phyloP scores from a whole-genome alignment of 176 grass and related monocot species.

The Paspalum notatum region DNA sequence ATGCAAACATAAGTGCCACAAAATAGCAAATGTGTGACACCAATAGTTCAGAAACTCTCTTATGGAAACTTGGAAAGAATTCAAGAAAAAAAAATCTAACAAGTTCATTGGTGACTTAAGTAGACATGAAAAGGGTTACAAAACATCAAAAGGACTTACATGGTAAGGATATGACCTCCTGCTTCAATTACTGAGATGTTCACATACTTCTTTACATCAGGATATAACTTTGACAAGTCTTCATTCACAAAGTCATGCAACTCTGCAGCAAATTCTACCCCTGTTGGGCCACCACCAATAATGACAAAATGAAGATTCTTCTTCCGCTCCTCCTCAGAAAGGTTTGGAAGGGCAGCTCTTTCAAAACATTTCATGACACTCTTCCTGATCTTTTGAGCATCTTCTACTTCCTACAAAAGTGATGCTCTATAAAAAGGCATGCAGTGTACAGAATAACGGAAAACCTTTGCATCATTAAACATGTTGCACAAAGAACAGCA shows the following conservation, averaged over 20 bases:
- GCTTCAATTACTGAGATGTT: slow-evolving; percentile 93
- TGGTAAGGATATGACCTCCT: slow-evolving; percentile 89
- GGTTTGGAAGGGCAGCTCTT: slow-evolving; percentile 74
- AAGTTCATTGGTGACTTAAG: background rate
- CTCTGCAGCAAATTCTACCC: slow-evolving; percentile 99
- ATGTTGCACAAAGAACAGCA: background rate
- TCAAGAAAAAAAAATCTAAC: background rate
- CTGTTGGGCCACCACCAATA: slow-evolving; percentile 95
- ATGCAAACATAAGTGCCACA: background rate
- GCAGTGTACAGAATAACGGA: background rate
- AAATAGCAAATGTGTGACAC: background rate
- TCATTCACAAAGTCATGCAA: slow-evolving; percentile 94
- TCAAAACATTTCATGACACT: slow-evolving; percentile 93
- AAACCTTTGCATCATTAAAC: background rate
- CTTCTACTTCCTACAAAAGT: slow-evolving; percentile 89
- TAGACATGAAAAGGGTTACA: background rate
- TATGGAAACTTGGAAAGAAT: background rate
- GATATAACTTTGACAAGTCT: slow-evolving; percentile 86
- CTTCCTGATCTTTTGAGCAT: slow-evolving; percentile 90
- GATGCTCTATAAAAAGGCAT: background rate
- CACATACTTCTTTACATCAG: slow-evolving; percentile 68
- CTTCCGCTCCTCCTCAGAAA: slow-evolving; percentile 81
- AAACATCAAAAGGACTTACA: slow-evolving; percentile 54
- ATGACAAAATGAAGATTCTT: slow-evolving; percentile 92
- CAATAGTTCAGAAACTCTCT: background rate